These are phyloP conservation scores for Candida dajiaensis DNA, from an alignment of 805 yeast genomes.

Conservation along the genomic window DNA sequence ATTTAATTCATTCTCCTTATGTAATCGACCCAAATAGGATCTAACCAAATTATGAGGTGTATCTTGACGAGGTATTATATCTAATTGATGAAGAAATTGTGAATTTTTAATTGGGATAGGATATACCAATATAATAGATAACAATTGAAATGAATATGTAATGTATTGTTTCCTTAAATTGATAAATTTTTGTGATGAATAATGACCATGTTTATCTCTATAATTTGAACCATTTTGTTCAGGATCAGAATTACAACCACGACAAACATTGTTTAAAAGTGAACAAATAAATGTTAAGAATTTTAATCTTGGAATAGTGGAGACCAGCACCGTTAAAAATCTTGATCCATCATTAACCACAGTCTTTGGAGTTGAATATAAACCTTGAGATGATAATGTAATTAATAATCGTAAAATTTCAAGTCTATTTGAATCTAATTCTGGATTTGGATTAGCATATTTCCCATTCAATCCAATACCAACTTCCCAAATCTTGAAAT, in stretches of 20 bases:
- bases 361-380: slow-evolving; percentile 42
- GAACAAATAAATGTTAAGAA: slow-evolving; percentile 57
- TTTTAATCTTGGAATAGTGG: slow-evolving; percentile 42
- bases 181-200: slow-evolving; percentile 17
- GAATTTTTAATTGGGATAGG: slow-evolving; percentile 49
- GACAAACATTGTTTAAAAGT: slow-evolving; percentile 54
- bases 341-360: slow-evolving; percentile 51
- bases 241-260: slow-evolving; percentile 36
- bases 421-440: slow-evolving; percentile 56
- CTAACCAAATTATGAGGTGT: slow-evolving; percentile 45
- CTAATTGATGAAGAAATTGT: slow-evolving; percentile 29
- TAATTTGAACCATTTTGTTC: slow-evolving; percentile 42
- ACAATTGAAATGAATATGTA: slow-evolving; percentile 53
- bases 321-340: slow-evolving; percentile 50
- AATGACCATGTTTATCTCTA: slow-evolving; percentile 22
- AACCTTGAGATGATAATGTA: slow-evolving; percentile 52
- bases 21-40: slow-evolving; percentile 44
- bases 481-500: slow-evolving; percentile 65
- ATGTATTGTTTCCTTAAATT: slow-evolving; percentile 43
- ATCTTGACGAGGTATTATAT: slow-evolving; percentile 22
- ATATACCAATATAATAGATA: slow-evolving; percentile 56
- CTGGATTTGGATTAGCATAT: slow-evolving; percentile 30
- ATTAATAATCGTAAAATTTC: slow-evolving; percentile 61
- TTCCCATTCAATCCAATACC: slow-evolving; percentile 52
- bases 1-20: slow-evolving; percentile 48